Percentiles rank a stretch among this genome's conserved stretches.
Conservation (phyloP, 805 yeast genomes). For the Barnettozyma californica region DNA sequence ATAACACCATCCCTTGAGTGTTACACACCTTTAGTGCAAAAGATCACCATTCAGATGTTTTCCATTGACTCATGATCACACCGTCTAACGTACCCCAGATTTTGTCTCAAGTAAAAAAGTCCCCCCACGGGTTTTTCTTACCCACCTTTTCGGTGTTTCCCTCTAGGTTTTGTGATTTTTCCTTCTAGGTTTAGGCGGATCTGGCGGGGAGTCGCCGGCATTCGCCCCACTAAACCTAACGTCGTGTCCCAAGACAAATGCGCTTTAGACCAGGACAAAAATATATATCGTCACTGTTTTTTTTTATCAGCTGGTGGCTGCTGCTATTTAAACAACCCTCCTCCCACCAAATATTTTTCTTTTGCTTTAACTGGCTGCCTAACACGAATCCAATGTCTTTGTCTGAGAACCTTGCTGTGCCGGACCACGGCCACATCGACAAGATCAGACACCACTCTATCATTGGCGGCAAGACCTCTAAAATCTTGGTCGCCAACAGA, state of each 20-base stretch:
- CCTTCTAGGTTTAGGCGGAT: conserved; percentile 1
- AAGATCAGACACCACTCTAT: conserved; percentile 36
- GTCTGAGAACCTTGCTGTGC: conserved; percentile 13
- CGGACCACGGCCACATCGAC: conserved; percentile 25
- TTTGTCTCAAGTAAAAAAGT: conserved; percentile 1
- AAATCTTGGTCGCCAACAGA: conserved; percentile 76
- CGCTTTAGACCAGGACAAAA: not conserved
- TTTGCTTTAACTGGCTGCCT: not conserved
- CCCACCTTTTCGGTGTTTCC: not conserved
- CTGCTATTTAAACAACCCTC: not conserved
- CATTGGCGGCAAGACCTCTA: conserved; percentile 36
- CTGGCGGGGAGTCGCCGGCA: not conserved
- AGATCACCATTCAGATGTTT: not conserved
- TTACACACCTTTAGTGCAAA: not conserved
- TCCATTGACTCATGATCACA: conserved; percentile 6
- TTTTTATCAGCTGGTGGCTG: conserved; percentile 1
- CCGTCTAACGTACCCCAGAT: conserved; percentile 8
- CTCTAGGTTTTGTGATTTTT: not conserved
- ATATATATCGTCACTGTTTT: not conserved
- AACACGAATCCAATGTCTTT: conserved; percentile 9
- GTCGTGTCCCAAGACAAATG: conserved; percentile 1
- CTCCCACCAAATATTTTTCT: not conserved
- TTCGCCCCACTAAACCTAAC: not conserved
- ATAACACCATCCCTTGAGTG: not conserved
- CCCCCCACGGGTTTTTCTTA: conserved; percentile 1